Percentiles rank a stretch among this genome's conserved stretches.
phyloP scores from a whole-genome alignment of 768 basidiomycete species.

The Leccinum ochraceum region DNA sequence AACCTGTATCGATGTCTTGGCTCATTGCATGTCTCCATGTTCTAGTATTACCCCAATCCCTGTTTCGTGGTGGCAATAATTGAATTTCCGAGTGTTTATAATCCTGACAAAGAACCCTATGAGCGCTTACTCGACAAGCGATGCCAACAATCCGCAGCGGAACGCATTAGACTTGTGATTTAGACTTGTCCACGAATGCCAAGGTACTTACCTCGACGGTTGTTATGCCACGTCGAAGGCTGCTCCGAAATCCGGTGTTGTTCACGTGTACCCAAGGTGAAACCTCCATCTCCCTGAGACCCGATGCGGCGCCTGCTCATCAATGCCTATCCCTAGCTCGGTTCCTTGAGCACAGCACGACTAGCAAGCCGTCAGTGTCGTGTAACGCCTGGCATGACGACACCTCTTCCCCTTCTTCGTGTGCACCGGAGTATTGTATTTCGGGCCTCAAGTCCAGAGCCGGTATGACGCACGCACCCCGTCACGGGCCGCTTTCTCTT shows the following conservation, averaged over 20 bases:
- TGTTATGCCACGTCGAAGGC: not conserved
- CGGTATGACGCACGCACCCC: not conserved
- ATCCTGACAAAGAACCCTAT: not conserved
- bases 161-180: not conserved
- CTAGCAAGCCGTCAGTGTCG: not conserved
- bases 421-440: not conserved
- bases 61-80: slow-evolving; percentile 19
- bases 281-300: slow-evolving; percentile 7
- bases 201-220: not conserved
- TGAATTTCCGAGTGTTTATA: slow-evolving; percentile 21
- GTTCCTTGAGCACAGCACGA: slow-evolving; percentile 10
- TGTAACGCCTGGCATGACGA: not conserved
- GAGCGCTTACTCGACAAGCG: not conserved
- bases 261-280: not conserved
- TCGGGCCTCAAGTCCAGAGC: not conserved
- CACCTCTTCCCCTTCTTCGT: not conserved
- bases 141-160: not conserved
- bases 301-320: not conserved
- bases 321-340: not conserved
- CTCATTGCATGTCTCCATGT: slow-evolving; percentile 34
- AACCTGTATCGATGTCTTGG: slow-evolving; percentile 36
- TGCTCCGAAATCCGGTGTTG: not conserved
- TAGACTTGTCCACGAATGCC: not conserved
- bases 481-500: not conserved
- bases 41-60: slow-evolving; percentile 32